These are phyloP conservation scores for Podospora sp. DNA, from an alignment of 495 filamentous ascomycete species.

Conservation along the genomic window DNA sequence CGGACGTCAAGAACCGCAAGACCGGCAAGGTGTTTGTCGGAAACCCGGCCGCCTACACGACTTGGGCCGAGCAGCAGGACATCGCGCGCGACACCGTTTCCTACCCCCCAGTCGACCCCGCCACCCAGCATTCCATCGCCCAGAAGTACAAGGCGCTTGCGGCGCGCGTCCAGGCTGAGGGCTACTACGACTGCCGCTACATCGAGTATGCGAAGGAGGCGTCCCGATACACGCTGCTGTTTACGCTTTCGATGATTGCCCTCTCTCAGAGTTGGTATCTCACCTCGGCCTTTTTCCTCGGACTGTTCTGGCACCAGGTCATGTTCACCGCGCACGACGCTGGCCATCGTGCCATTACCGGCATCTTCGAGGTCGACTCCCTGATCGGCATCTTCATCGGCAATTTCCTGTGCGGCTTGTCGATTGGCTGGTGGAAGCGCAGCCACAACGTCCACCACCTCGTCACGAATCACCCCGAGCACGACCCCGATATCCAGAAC, in stretches of 20 bases:
- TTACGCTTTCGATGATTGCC: slow-evolving; percentile 38
- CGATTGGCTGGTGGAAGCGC: slow-evolving; percentile 57
- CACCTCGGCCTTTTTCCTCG: slow-evolving; percentile 49
- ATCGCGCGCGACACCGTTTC: slow-evolving; percentile 37
- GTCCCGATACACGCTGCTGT: slow-evolving; percentile 43
- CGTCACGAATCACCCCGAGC: slow-evolving; percentile 53
- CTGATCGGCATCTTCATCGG: slow-evolving; percentile 52
- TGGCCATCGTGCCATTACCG: slow-evolving; percentile 53
- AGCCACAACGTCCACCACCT: slow-evolving; percentile 58
- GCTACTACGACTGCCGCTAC: slow-evolving; percentile 49
- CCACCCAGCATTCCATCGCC: slow-evolving; percentile 46
- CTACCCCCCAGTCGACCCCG: slow-evolving; percentile 48
- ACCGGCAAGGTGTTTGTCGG: slow-evolving; percentile 2
- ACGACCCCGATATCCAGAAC: slow-evolving; percentile 57
- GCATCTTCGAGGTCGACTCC: slow-evolving; percentile 49
- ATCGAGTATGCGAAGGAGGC: slow-evolving; percentile 50
- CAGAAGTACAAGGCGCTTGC: slow-evolving; percentile 47
- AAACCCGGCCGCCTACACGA: slow-evolving; percentile 35
- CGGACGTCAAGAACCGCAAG: neutral
- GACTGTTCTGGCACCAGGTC: slow-evolving; percentile 56
- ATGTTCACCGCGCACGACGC: slow-evolving; percentile 59
- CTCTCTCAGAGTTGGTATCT: slow-evolving; percentile 46
- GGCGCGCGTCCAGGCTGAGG: slow-evolving; percentile 42
- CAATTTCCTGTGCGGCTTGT: slow-evolving; percentile 53
- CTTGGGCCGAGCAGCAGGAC: slow-evolving; percentile 39